These are phyloP conservation scores for Apostasia shenzhenica DNA, from an alignment of 106 monocot genomes.

Conservation along the genomic window DNA sequence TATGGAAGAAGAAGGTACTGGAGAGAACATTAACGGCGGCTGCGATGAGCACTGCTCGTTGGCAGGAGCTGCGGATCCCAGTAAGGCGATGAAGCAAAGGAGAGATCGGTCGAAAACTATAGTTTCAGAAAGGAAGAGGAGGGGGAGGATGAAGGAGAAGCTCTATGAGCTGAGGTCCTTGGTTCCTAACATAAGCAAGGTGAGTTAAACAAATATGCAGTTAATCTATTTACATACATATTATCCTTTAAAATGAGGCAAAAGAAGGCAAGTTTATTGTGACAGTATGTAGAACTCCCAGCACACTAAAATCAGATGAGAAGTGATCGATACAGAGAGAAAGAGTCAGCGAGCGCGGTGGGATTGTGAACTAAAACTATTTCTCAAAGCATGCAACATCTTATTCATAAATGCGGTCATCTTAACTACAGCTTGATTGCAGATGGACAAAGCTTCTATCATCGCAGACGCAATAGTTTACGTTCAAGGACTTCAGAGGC, in stretches of 20 bases:
- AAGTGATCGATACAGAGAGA: background rate
- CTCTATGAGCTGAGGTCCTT: conserved; percentile 72
- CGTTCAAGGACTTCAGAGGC: conserved; percentile 32
- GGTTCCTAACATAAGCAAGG: conserved; percentile 89
- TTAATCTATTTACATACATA: background rate
- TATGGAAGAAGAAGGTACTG: background rate
- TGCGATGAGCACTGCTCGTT: background rate
- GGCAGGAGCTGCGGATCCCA: background rate
- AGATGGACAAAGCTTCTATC: conserved; percentile 93
- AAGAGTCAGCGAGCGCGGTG: background rate
- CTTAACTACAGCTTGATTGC: background rate
- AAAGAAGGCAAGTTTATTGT: background rate
- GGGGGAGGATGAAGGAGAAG: conserved; percentile 70
- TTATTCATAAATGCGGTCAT: no score
- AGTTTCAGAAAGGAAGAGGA: conserved; percentile 56
- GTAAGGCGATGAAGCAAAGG: conserved; percentile 8
- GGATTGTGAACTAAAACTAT: background rate
- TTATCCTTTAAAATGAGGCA: background rate
- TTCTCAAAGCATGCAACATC: no score
- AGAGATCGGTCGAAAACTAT: conserved; percentile 62
- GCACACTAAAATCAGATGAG: background rate
- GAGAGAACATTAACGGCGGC: background rate
- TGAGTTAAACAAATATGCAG: background rate
- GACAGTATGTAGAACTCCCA: background rate
- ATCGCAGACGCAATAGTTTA: conserved; percentile 62